Conservation (phyloP, 768 basidiomycete genomes). For the Suillus ampliporus region DNA sequence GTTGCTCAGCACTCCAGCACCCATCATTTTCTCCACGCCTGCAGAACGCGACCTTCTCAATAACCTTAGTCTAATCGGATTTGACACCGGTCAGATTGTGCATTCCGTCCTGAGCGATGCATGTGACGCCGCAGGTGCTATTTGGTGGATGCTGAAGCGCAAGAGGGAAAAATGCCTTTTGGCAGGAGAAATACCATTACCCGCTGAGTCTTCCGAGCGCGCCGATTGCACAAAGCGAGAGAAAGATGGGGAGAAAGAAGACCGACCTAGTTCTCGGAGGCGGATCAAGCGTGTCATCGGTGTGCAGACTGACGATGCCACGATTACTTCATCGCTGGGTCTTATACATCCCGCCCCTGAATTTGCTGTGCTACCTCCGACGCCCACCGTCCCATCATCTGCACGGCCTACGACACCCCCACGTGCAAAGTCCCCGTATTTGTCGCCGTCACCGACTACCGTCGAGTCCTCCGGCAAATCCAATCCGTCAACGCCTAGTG, state of each 20-base stretch:
- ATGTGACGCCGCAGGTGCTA: slow-evolving; percentile 87
- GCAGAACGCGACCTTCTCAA: slow-evolving; percentile 84
- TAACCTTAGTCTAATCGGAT: slow-evolving; percentile 72
- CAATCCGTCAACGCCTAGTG: slow-evolving; percentile 71
- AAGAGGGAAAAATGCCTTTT: slow-evolving; percentile 69
- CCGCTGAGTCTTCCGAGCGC: slow-evolving; percentile 7
- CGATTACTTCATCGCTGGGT: slow-evolving; percentile 30
- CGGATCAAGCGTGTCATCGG: slow-evolving; percentile 34
- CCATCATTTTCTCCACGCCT: slow-evolving; percentile 87
- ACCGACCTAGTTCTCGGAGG: slow-evolving; percentile 26
- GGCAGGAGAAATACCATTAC: slow-evolving; percentile 35
- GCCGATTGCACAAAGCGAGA: slow-evolving; percentile 27
- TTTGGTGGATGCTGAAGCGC: slow-evolving; percentile 96
- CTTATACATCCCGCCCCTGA: slow-evolving; percentile 56
- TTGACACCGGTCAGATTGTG: slow-evolving; percentile 95
- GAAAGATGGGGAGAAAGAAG: slow-evolving; percentile 35
- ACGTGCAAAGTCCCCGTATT: slow-evolving; percentile 53
- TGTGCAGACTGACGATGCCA: slow-evolving; percentile 53
- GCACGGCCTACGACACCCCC: slow-evolving; percentile 56
- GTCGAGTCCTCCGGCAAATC: slow-evolving; percentile 59
- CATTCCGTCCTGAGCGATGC: slow-evolving; percentile 92
- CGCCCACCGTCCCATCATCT: slow-evolving; percentile 58
- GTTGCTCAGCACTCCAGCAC: slow-evolving; percentile 66
- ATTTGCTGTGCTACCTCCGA: slow-evolving; percentile 77
- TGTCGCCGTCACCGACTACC: slow-evolving; percentile 60